Evolutionary conservation across 768 basidiomycete species (phyloP).

Genomic region (Trametes cingulata): DNA sequence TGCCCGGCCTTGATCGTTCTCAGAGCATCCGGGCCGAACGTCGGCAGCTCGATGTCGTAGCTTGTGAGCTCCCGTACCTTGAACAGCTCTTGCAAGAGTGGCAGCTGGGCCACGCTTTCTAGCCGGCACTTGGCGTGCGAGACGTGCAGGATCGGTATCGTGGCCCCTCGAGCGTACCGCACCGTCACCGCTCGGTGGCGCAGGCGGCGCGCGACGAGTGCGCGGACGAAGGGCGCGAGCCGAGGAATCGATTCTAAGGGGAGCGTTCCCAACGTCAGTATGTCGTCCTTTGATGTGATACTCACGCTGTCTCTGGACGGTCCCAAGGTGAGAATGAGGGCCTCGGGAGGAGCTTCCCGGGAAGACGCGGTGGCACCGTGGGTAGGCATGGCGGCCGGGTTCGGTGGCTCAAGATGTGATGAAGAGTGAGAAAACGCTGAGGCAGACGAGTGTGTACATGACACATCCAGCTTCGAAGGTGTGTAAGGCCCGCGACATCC

Average conservation of each 20-base stretch:
- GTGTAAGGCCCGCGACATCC: neutral
- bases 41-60: constrained; percentile 6
- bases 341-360: neutral
- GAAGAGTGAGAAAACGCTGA: constrained; percentile 3
- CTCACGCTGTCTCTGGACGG: neutral
- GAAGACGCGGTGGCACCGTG: neutral
- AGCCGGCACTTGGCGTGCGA: constrained; percentile 11
- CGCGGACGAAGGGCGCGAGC: neutral
- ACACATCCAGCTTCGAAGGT: neutral
- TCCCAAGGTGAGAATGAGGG: constrained; percentile 10
- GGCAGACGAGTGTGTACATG: neutral
- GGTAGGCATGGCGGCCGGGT: neutral
- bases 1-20: neutral
- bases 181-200: constrained; percentile 4
- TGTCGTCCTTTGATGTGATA: neutral
- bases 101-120: neutral
- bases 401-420: neutral
- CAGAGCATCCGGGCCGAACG: neutral
- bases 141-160: neutral
- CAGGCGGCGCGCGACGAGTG: neutral
- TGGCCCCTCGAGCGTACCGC: neutral
- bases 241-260: constrained; percentile 8
- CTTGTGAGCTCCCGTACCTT: neutral
- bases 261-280: neutral
- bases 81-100: neutral